Percentiles rank a stretch among this genome's conserved stretches.
These are phyloP conservation scores for Antarctomyces pellizariae DNA, from an alignment of 495 filamentous ascomycete genomes.

Conservation along the genomic window DNA sequence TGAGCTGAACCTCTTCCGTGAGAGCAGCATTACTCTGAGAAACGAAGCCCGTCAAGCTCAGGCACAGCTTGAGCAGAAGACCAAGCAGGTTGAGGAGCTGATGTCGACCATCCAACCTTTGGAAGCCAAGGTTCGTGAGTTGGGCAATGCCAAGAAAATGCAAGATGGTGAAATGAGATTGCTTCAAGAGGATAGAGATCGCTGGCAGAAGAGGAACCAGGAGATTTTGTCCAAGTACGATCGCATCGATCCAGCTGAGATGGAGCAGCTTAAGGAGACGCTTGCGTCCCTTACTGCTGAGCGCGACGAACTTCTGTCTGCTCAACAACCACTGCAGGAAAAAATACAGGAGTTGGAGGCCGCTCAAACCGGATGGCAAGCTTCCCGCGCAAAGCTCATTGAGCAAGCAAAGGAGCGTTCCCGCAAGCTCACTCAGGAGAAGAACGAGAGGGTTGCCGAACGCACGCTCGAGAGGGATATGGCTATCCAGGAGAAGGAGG, in stretches of 20 bases:
- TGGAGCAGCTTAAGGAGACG: slow-evolving; percentile 57
- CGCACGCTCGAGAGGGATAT: slow-evolving; percentile 12
- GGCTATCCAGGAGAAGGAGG: slow-evolving; percentile 16
- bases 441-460: slow-evolving; percentile 19
- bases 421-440: slow-evolving; percentile 17
- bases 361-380: slow-evolving; percentile 22
- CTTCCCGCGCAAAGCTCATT: slow-evolving; percentile 18
- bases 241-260: slow-evolving; percentile 74
- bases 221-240: slow-evolving; percentile 92
- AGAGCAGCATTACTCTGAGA: slow-evolving; percentile 73
- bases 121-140: slow-evolving; percentile 47
- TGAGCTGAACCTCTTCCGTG: slow-evolving; percentile 81
- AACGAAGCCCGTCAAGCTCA: slow-evolving; percentile 63
- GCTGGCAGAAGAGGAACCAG: slow-evolving; percentile 80
- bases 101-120: slow-evolving; percentile 58
- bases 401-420: slow-evolving; percentile 25
- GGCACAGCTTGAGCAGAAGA: slow-evolving; percentile 47
- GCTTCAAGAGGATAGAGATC: slow-evolving; percentile 66
- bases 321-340: slow-evolving; percentile 33
- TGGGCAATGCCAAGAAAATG: slow-evolving; percentile 55
- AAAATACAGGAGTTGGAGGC: slow-evolving; percentile 23
- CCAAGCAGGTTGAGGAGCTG: slow-evolving; percentile 47
- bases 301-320: slow-evolving; percentile 37
- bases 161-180: slow-evolving; percentile 71
- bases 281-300: slow-evolving; percentile 41